Evolutionary conservation across 805 yeast genomes (phyloP), one percentile per base, ranked within the genome.

Genomic region (Sporopachydermia quercuum): DNA sequence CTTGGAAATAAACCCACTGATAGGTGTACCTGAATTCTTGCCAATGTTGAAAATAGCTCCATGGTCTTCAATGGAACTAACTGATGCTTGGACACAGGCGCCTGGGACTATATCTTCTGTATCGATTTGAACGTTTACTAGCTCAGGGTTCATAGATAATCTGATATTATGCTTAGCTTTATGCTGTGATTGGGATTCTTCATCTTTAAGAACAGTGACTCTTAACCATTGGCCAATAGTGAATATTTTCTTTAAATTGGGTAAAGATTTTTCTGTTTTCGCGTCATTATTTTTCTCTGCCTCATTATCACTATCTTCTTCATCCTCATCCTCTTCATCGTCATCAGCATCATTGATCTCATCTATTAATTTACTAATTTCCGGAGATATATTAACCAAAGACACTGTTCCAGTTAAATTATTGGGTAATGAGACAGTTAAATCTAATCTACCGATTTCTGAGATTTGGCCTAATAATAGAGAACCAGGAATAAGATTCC

Each of bases 21-120:
- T 42, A 8, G n/a, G n/a, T 8, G 13, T 23, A 23, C n/a, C 30
- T 4, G 66, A 70, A 5, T 57, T 56, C 39, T 68, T 54, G 23
- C 96, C 96, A 34, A 80, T 56, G 48, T 78, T 79, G 35, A 89
- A 60, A 42, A 83, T 72, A 16, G 76, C 70, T 60, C 98, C 98
- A 55, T 85, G 96, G 55, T 91, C 99, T 66, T 91, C 97, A 16
- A 83, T 60, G 37, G 93, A 78, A 45, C 66, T 69, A 16, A 91
- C 75, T 2, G 83, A 66, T 16, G 76, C 87, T 59, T 91, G 98
- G 2, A 91, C 53, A 3, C 79, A 53, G 43, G 71, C 65, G 36
- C 84, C 85, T 18, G 65, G 50, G 4, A 63, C 58, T 38, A 82
- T 58, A 36, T 78, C 86, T 3, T 64, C 70, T 40, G 63, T 70